Evolutionary conservation across 805 yeast species (phyloP).

Genomic region (Yarrowia hollandica): DNA sequence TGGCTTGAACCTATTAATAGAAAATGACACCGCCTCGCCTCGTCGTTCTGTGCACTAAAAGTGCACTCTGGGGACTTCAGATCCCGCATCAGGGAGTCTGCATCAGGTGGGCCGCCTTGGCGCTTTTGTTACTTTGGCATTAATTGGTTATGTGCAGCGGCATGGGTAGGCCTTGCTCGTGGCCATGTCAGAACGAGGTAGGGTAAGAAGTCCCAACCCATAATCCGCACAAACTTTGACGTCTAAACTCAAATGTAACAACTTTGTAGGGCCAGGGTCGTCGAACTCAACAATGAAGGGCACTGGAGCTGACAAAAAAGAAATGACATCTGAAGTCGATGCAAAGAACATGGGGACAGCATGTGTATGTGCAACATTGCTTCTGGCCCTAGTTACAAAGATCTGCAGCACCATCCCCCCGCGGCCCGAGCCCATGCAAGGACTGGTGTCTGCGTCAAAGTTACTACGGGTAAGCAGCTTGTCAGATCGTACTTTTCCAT

Average conservation of each 20-base stretch:
- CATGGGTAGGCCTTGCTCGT: background rate
- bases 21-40: too few species aligned
- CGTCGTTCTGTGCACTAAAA: background rate
- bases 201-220: background rate
- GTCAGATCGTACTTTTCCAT: conserved; percentile 16
- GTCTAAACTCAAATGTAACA: background rate
- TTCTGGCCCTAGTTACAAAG: too few species aligned
- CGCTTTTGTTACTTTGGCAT: background rate
- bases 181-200: background rate
- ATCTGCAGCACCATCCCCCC: too few species aligned
- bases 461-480: conserved; percentile 17
- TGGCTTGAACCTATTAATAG: background rate
- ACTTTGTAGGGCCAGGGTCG: too few species aligned
- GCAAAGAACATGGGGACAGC: too few species aligned
- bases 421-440: background rate
- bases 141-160: background rate
- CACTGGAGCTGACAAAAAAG: too few species aligned
- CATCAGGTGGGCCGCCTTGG: conserved; percentile 2
- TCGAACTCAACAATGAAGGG: background rate
- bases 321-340: too few species aligned
- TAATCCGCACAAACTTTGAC: background rate
- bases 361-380: too few species aligned
- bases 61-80: too few species aligned
- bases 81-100: too few species aligned
- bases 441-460: too few species aligned